phyloP scores from a whole-genome alignment of 2,329 filamentous ascomycete species.

The Alternaria sp. region DNA sequence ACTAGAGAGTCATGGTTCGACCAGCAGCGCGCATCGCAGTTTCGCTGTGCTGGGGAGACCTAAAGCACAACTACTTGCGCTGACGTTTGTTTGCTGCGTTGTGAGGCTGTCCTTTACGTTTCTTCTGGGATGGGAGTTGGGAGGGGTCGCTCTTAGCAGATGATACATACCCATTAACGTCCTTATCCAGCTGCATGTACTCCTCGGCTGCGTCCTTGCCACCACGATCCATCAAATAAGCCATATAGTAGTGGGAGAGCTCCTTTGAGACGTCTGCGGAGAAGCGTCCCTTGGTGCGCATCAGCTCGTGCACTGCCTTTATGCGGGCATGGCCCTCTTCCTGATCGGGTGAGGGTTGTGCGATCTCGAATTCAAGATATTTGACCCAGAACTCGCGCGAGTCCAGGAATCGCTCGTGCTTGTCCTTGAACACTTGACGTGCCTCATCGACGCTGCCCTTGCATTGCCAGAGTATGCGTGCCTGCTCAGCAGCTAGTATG shows the following conservation, averaged over 20 bases:
- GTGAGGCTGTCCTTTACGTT: conserved; percentile 42
- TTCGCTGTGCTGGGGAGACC: conserved; percentile 10
- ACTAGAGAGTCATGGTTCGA: conserved; percentile 3
- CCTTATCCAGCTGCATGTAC: conserved; percentile 80
- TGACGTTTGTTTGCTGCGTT: conserved; percentile 42
- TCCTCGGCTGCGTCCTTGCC: conserved; percentile 84
- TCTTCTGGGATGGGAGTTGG: conserved; percentile 25
- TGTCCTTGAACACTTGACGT: conserved; percentile 80
- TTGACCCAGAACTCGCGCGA: conserved; percentile 88
- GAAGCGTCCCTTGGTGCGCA: conserved; percentile 75
- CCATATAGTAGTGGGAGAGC: conserved; percentile 78
- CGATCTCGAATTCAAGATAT: conserved; percentile 87
- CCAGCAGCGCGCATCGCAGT: conserved; percentile 1
- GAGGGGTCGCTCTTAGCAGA: conserved; percentile 37
- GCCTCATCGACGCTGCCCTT: conserved; percentile 82
- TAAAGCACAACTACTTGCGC: conserved; percentile 26
- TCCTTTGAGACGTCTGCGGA: conserved; percentile 72
- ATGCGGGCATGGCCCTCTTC: conserved; percentile 74
- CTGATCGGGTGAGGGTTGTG: conserved; percentile 73
- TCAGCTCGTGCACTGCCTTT: conserved; percentile 77
- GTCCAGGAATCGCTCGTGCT: conserved; percentile 82
- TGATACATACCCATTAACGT: conserved; percentile 74
- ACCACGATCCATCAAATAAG: conserved; percentile 82
- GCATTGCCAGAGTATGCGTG: conserved; percentile 82
- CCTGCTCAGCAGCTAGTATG: conserved; percentile 87